Evolutionary conservation across 768 basidiomycete species (phyloP), one percentile per base, ranked within the genome.

Genomic region (Podaxis sp.): DNA sequence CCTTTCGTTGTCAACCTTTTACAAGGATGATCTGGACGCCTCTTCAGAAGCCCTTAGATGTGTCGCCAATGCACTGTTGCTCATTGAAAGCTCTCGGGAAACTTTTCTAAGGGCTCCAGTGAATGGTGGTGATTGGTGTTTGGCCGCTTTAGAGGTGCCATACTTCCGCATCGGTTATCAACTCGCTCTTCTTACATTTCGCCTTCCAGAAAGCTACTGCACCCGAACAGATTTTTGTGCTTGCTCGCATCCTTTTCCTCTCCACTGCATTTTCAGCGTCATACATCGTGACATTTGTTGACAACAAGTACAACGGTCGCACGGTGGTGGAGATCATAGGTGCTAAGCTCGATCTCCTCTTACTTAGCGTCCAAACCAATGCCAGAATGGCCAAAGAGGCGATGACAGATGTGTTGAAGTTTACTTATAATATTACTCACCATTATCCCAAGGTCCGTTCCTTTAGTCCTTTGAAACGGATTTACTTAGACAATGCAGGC

Each of bases 351-450:
- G 90, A 90, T 61, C 70, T 79, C 35, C 75, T 90, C 32, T 73
- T 76, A 2, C 72, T 69, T 44, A 74, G 72, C 52, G 76, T 89
- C 61, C 76, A 84, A 44, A 72, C 76, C 42, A 80, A 84, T 60
- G 68, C 79, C 18, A 77, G 81, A 63, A 77, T 84, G 75, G 77
- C 85, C 32, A 81, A 80, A 65, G 90, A 92, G 58, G 92, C 94
- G 2, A 81, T 90, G 76, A 80, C 83, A 3, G 95, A 98, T 71
- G 69, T 94, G 25, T 80, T 98, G 59, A 98, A 98, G 69, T 79
- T 94, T 50, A 77, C 83, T 2, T 95, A 92, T 72, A 95, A 96
- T 70, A 70, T 96, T 32, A 76, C 93, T 54, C 71, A 86, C 44
- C 89, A 90, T 69, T 94, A 92, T 72, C 92, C 92, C 4, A 91